These are phyloP conservation scores for Avena sativa DNA, from an alignment of 176 grass and related monocot species.

Conservation along the genomic window DNA sequence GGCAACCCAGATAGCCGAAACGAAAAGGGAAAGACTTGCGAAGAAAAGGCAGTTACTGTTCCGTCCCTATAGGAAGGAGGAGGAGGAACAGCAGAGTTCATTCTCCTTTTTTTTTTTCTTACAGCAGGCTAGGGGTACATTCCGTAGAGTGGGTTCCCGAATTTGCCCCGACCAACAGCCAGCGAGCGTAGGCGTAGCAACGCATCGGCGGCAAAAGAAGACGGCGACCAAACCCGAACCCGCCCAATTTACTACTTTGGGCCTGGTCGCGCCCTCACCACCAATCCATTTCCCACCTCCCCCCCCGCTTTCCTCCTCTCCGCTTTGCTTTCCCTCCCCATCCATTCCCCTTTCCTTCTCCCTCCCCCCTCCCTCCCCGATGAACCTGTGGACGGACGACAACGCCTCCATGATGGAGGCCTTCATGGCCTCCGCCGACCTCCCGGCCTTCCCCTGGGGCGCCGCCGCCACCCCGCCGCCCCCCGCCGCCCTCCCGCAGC, in stretches of 20 bases:
- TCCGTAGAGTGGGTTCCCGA: neutral
- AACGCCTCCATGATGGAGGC: conserved; percentile 95
- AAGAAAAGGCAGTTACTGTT: too few relatives aligned
- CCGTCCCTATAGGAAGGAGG: too few relatives aligned
- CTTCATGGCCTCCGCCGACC: conserved; percentile 78
- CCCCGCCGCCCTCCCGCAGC: neutral
- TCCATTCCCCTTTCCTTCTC: neutral
- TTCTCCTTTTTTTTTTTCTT: too few relatives aligned
- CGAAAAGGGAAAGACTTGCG: too few relatives aligned
- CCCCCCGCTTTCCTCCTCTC: neutral
- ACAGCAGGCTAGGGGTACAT: neutral
- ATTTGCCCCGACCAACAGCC: neutral
- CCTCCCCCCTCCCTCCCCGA: neutral
- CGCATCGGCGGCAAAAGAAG: neutral
- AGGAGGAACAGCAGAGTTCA: too few relatives aligned
- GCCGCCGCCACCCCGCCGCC: neutral
- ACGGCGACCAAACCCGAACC: conserved; percentile 20
- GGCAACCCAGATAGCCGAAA: too few relatives aligned
- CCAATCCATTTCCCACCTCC: conserved; percentile 29
- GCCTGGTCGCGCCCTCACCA: conserved; percentile 3
- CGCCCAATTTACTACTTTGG: conserved; percentile 24
- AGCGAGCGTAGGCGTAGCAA: neutral
- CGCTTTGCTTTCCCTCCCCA: neutral
- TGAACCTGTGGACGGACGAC: conserved; percentile 94
- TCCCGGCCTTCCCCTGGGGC: conserved; percentile 66